These are phyloP conservation scores for Neoscytalidium dimidiatum DNA, from an alignment of 2,329 filamentous ascomycete species.

Conservation along the genomic window DNA sequence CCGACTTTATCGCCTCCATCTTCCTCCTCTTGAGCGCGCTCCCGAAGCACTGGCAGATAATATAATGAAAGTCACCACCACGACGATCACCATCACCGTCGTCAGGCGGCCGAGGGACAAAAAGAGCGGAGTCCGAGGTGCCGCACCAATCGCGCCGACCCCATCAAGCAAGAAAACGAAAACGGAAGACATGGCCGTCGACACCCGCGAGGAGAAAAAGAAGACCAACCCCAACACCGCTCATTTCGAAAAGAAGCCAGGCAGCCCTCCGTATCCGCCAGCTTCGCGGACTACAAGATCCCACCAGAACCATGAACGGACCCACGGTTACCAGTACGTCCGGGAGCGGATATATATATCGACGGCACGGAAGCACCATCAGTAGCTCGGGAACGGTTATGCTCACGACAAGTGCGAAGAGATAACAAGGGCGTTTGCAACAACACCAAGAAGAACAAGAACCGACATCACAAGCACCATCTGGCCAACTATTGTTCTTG, in stretches of 20 bases:
- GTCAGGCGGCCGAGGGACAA: not conserved
- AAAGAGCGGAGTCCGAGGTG: not conserved
- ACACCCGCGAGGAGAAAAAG: not conserved
- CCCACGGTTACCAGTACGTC: no score
- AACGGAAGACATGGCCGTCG: not conserved
- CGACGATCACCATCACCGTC: not conserved
- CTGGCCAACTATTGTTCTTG: no score
- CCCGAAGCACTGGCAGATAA: not conserved
- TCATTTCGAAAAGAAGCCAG: not conserved
- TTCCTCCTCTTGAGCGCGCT: not conserved
- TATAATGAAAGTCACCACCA: not conserved
- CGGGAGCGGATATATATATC: no score
- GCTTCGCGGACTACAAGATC: no score
- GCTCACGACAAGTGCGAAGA: no score
- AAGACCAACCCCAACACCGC: not conserved
- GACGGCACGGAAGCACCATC: no score
- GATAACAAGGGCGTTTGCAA: no score
- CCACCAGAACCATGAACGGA: no score
- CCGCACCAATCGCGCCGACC: not conserved
- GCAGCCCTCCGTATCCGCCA: no score
- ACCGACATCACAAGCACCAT: not conserved
- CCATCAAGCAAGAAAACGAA: not conserved
- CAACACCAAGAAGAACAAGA: not conserved
- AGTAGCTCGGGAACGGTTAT: no score
- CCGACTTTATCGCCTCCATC: not conserved